A percentile compares a stretch with the other conserved stretches of the same genome.
Evolutionary conservation across 805 yeast species (phyloP).

Genomic region (Dipodascus geniculatus): DNA sequence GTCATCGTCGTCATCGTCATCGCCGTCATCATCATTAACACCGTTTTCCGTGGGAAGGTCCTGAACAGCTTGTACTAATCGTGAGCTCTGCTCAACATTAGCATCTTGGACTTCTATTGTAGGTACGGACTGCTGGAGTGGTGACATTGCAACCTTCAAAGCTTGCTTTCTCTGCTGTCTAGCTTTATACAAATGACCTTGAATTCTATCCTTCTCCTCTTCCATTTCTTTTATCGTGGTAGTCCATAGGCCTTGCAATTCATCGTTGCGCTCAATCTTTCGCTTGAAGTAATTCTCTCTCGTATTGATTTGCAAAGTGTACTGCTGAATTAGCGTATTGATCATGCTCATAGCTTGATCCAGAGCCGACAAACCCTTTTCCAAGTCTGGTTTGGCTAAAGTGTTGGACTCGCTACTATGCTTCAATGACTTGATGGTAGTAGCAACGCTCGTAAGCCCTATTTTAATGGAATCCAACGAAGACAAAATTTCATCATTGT

Average conservation of each 20-base stretch:
- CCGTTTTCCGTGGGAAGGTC: neutral
- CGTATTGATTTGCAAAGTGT: slow-evolving; percentile 9
- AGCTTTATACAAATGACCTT: slow-evolving; percentile 25
- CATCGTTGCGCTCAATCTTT: slow-evolving; percentile 19
- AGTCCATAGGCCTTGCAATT: slow-evolving; percentile 30
- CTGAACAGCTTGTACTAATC: neutral
- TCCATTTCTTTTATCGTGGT: slow-evolving; percentile 31
- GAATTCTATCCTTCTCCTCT: slow-evolving; percentile 28
- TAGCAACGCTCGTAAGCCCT: neutral
- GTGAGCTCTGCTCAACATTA: neutral
- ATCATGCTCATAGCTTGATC: slow-evolving; percentile 11
- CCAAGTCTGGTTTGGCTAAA: slow-evolving; percentile 9
- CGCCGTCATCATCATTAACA: neutral
- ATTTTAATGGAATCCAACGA: slow-evolving; percentile 3
- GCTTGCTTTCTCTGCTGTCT: slow-evolving; percentile 23
- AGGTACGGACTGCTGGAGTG: neutral
- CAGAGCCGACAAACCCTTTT: slow-evolving; percentile 11
- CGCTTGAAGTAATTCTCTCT: slow-evolving; percentile 20
- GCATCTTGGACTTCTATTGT: neutral
- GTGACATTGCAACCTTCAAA: neutral
- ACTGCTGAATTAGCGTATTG: slow-evolving; percentile 10
- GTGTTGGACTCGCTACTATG: slow-evolving; percentile 5
- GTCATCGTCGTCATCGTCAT: neutral
- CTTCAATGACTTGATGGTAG: neutral
- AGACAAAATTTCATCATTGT: slow-evolving; percentile 10